Evolutionary conservation across 1,139 yeast species (phyloP).

Genomic region (Yamadazyma conglobata): DNA sequence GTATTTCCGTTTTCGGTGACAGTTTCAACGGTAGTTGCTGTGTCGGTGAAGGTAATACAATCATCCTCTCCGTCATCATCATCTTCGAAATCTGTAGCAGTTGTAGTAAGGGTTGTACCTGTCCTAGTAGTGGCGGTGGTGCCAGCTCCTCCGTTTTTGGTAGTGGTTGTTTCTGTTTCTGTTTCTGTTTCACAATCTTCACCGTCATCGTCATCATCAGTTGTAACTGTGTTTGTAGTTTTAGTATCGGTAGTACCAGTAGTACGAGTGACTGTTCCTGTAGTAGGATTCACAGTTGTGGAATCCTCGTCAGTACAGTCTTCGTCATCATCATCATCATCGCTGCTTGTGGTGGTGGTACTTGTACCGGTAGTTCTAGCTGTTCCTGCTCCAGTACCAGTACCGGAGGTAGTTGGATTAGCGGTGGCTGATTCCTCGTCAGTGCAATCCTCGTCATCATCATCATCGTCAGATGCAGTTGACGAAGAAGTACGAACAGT

Average conservation of each 20-base stretch:
- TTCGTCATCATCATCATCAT: constrained; percentile 8
- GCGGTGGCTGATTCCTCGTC: constrained; percentile 7
- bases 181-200: constrained; percentile 14
- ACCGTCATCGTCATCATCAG: constrained; percentile 7
- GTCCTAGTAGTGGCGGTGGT: constrained; percentile 5
- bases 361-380: constrained; percentile 1
- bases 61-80: constrained; percentile 15
- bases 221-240: constrained; percentile 1
- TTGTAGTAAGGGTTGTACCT: constrained; percentile 3
- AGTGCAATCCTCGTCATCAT: constrained; percentile 14
- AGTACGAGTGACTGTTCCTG: constrained; percentile 1
- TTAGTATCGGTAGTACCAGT: background rate
- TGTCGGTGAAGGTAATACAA: constrained; percentile 12
- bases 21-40: constrained; percentile 8
- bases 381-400: constrained; percentile 1
- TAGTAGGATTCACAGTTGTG: constrained; percentile 2
- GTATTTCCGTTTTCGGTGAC: constrained; percentile 9
- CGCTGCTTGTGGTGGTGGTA: background rate
- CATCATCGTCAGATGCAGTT: constrained; percentile 6
- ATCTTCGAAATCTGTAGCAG: constrained; percentile 11
- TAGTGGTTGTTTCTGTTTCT: constrained; percentile 3
- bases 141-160: constrained; percentile 2
- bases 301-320: constrained; percentile 11
- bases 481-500: background rate
- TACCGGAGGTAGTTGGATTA: constrained; percentile 1